These are phyloP conservation scores for Theobroma grandiflorum DNA, from an alignment of 441 rosid genomes.

Conservation along the genomic window DNA sequence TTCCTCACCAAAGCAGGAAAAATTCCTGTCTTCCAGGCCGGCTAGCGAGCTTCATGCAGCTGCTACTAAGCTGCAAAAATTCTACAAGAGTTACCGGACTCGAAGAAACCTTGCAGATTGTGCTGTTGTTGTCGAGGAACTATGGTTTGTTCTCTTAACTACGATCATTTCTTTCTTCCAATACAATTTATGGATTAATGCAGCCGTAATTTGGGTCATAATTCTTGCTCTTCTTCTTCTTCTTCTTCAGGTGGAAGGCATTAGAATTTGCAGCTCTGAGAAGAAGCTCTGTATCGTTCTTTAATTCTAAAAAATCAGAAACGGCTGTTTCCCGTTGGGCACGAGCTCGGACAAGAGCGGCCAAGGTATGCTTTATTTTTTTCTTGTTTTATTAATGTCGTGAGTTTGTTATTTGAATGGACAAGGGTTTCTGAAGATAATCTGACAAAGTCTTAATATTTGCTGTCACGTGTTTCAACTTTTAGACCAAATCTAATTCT, in stretches of 20 bases:
- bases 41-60: slow-evolving; percentile 74
- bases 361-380: slow-evolving; percentile 42
- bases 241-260: slow-evolving; percentile 58
- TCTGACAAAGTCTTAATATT: not conserved
- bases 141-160: slow-evolving; percentile 39
- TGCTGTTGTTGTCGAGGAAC: slow-evolving; percentile 71
- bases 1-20: slow-evolving; percentile 56
- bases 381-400: not conserved
- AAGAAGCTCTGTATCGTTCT: slow-evolving; percentile 56
- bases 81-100: slow-evolving; percentile 73
- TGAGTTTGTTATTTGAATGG: not conserved
- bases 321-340: slow-evolving; percentile 71
- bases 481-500: not conserved
- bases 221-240: not conserved
- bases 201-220: not conserved
- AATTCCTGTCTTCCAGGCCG: slow-evolving; percentile 72
- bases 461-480: not conserved
- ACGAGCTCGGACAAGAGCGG: slow-evolving; percentile 74
- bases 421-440: not conserved
- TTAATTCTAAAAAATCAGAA: slow-evolving; percentile 56
- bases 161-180: not conserved
- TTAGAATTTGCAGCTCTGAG: slow-evolving; percentile 59
- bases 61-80: slow-evolving; percentile 71
- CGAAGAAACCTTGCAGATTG: slow-evolving; percentile 78
- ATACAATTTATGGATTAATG: not conserved